These are phyloP conservation scores for Aegle marmelos DNA, from an alignment of 345 rosid species.

Conservation along the genomic window DNA sequence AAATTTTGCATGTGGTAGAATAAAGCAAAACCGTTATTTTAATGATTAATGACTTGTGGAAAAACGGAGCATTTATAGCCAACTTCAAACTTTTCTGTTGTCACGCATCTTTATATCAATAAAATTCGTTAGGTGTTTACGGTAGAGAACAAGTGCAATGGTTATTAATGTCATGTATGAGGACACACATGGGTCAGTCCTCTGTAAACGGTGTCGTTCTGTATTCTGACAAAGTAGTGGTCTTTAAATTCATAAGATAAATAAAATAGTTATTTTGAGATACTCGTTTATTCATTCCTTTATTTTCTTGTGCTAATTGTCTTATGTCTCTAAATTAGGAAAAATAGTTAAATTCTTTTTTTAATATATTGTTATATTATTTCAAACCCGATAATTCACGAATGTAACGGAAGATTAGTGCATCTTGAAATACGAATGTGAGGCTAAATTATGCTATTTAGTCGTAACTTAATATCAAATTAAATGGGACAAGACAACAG, in stretches of 20 bases:
- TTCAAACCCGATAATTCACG: no score
- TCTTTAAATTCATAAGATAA: no score
- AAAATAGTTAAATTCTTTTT: no score
- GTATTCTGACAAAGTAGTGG: neutral
- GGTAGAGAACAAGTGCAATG: neutral
- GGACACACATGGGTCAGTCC: neutral
- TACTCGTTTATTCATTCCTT: neutral
- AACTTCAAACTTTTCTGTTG: neutral
- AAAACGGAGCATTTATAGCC: neutral
- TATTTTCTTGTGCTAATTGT: neutral
- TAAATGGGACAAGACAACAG: no score
- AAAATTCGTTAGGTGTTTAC: neutral
- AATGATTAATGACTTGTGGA: neutral
- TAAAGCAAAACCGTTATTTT: neutral
- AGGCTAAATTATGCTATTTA: no score
- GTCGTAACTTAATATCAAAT: no score
- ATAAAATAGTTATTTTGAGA: no score
- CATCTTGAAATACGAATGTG: no score
- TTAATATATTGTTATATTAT: no score
- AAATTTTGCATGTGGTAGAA: neutral
- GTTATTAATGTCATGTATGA: neutral
- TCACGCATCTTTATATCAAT: neutral
- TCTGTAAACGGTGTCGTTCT: neutral
- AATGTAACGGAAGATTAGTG: no score
- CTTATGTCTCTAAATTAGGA: neutral